phyloP scores from a whole-genome alignment of 768 basidiomycete genomes.

The Cystobasidium ongulense region DNA sequence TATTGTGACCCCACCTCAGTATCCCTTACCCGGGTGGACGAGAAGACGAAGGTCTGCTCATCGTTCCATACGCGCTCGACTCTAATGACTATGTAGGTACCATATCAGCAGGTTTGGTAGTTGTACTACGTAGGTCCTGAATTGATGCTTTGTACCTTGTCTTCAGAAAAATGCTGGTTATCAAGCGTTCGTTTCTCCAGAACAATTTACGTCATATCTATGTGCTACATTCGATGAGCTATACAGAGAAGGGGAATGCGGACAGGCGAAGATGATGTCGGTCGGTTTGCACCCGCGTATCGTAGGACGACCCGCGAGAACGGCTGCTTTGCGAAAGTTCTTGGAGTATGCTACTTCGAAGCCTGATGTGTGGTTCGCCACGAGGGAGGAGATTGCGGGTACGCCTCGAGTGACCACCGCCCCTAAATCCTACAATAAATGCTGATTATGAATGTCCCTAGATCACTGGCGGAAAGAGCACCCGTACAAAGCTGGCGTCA shows the following conservation, averaged over 20 bases:
- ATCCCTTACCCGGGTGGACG: neutral
- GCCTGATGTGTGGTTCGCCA: neutral
- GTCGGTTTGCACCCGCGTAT: conserved; percentile 7
- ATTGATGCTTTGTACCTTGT: no score
- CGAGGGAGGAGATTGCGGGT: conserved; percentile 3
- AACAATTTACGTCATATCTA: conserved; percentile 9
- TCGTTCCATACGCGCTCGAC: conserved; percentile 3
- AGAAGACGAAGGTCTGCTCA: neutral
- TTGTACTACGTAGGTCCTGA: neutral
- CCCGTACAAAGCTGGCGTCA: neutral
- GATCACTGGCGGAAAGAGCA: neutral
- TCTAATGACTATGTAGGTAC: neutral
- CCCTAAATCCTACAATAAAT: no score
- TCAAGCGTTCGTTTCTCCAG: neutral
- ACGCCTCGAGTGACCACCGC: neutral
- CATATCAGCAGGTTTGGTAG: neutral
- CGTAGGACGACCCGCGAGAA: neutral
- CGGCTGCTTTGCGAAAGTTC: conserved; percentile 8
- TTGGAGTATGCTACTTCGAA: neutral
- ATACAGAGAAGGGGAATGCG: neutral
- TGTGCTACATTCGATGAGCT: conserved; percentile 1
- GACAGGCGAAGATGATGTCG: conserved; percentile 7
- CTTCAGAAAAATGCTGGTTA: neutral
- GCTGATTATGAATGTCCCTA: no score
- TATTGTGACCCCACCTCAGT: neutral